phyloP scores from a whole-genome alignment of 192 early-diverging fungal genomes.

The Mortierella hygrophila region DNA sequence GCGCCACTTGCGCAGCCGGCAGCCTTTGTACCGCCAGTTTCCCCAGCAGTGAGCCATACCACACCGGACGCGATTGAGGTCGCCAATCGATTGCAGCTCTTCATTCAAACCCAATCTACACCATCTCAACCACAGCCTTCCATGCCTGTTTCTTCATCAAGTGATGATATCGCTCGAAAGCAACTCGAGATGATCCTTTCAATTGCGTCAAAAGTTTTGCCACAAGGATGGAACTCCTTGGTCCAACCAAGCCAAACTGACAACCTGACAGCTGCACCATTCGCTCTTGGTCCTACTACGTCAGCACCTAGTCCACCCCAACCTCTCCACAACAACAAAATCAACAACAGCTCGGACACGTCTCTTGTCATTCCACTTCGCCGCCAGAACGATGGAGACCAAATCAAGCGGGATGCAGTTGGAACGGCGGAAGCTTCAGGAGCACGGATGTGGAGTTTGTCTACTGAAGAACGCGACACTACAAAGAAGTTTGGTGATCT shows the following conservation, averaged over 20 bases:
- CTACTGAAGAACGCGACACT: conserved; percentile 2
- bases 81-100: background rate
- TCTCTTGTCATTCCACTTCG: background rate
- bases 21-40: background rate
- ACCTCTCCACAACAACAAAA: background rate
- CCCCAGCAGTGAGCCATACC: background rate
- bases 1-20: background rate
- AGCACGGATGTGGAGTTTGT: background rate
- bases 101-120: background rate
- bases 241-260: background rate
- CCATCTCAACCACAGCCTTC: background rate
- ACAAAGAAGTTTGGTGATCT: conserved; percentile 10
- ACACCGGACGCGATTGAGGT: background rate
- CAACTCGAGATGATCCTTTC: conserved; percentile 21
- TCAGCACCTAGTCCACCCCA: background rate
- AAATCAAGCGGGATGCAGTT: background rate
- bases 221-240: conserved; percentile 16
- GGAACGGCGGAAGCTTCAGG: background rate
- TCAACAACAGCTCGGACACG: background rate
- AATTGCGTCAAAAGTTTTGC: conserved; percentile 12
- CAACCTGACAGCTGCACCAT: background rate
- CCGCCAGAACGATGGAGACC: background rate
- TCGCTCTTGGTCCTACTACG: background rate
- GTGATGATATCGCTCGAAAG: background rate
- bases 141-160: background rate